A percentile compares a stretch with the other conserved stretches of the same genome.
Conservation (phyloP, 1,284 basidiomycete genomes). For the Irpex sp. region DNA sequence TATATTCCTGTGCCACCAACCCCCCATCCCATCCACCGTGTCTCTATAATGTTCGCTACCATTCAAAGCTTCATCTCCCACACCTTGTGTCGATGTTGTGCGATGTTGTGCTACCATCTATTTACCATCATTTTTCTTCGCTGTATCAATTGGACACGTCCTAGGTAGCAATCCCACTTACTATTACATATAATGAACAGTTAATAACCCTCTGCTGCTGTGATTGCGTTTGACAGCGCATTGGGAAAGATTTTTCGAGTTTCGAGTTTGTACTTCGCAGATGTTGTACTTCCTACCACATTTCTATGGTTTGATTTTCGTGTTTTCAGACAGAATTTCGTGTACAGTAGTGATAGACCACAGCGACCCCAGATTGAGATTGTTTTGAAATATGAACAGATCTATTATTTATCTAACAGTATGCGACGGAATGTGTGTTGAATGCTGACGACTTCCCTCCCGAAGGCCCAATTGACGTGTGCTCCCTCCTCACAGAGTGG, state of each 20-base stretch:
- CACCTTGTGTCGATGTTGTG: conserved; percentile 4
- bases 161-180: conserved; percentile 3
- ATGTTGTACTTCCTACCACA: not conserved
- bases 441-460: not conserved
- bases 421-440: not conserved
- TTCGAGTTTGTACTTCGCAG: no score
- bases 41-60: conserved; percentile 1
- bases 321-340: not conserved
- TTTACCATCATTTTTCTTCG: not conserved
- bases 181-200: conserved; percentile 7
- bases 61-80: not conserved
- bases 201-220: not conserved
- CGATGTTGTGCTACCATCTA: conserved; percentile 5
- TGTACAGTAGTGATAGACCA: not conserved
- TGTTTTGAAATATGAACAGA: not conserved
- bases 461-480: not conserved
- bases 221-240: not conserved
- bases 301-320: not conserved
- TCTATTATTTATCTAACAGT: not conserved
- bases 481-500: not conserved
- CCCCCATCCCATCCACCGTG: not conserved
- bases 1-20: not conserved
- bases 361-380: no score
- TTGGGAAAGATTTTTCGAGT: not conserved
- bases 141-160: conserved; percentile 9